phyloP scores from a whole-genome alignment of 1,284 basidiomycete species.

The Entoloma clypeatum region DNA sequence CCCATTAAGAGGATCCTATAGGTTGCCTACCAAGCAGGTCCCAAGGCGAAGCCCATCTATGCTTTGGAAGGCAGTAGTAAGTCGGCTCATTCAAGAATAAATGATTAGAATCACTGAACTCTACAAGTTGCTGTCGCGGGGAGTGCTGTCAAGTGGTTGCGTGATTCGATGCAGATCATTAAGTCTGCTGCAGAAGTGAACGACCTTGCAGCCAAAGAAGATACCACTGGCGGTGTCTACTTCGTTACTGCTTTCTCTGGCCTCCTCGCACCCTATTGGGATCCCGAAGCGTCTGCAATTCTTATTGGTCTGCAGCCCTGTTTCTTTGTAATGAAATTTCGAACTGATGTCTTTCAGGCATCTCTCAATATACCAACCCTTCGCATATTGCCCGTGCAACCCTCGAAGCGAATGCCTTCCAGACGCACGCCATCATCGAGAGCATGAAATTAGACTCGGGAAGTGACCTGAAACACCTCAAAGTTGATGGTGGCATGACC shows the following conservation, averaged over 20 bases:
- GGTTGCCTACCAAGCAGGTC: slow-evolving; percentile 92
- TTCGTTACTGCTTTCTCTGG: slow-evolving; percentile 97
- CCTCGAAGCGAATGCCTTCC: slow-evolving; percentile 86
- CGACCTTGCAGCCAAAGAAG: slow-evolving; percentile 73
- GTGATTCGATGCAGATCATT: slow-evolving; percentile 88
- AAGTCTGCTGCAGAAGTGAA: slow-evolving; percentile 83
- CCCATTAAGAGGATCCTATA: slow-evolving; percentile 32
- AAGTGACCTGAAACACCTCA: slow-evolving; percentile 73
- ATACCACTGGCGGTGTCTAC: slow-evolving; percentile 89
- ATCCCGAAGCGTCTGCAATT: slow-evolving; percentile 78
- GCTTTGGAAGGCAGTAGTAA: slow-evolving; percentile 91
- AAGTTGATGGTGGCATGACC: slow-evolving; percentile 94
- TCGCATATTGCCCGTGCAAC: slow-evolving; percentile 93
- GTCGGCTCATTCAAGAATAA: slow-evolving; percentile 28
- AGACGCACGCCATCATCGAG: slow-evolving; percentile 92
- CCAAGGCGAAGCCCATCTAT: slow-evolving; percentile 77
- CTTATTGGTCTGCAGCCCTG: slow-evolving; percentile 66
- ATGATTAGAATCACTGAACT: slow-evolving; percentile 6
- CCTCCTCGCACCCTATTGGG: slow-evolving; percentile 91
- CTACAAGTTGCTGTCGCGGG: slow-evolving; percentile 86
- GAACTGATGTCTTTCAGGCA: slow-evolving; percentile 38
- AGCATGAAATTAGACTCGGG: slow-evolving; percentile 88
- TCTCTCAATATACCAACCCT: slow-evolving; percentile 91
- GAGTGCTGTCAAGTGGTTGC: slow-evolving; percentile 93
- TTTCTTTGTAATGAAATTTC: slow-evolving; percentile 13